phyloP scores from a whole-genome alignment of 2,329 filamentous ascomycete species.

The Talaromyces sp. region DNA sequence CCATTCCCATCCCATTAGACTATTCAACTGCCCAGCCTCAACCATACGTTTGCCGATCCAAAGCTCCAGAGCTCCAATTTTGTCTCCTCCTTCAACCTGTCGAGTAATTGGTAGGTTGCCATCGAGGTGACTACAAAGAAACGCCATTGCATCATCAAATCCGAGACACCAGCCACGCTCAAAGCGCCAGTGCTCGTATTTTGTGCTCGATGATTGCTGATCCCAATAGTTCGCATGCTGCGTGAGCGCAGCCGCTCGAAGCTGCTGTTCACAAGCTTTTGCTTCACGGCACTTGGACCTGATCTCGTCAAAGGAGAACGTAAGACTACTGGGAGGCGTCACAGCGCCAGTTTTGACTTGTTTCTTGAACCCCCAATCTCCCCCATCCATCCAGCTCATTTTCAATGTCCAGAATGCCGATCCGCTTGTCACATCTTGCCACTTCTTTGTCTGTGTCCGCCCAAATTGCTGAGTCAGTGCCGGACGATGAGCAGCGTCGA shows the following conservation, averaged over 20 bases:
- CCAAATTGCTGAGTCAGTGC: slow-evolving; percentile 34
- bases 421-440: slow-evolving; percentile 50
- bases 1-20: slow-evolving; percentile 39
- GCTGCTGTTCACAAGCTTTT: slow-evolving; percentile 35
- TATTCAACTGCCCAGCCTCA: slow-evolving; percentile 49
- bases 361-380: slow-evolving; percentile 56
- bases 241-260: slow-evolving; percentile 36
- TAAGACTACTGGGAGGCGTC: slow-evolving; percentile 31
- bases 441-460: slow-evolving; percentile 37
- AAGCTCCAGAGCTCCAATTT: slow-evolving; percentile 56
- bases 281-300: slow-evolving; percentile 38
- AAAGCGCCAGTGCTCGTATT: slow-evolving; percentile 54
- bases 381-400: slow-evolving; percentile 52
- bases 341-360: slow-evolving; percentile 49
- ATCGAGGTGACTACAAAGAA: slow-evolving; percentile 39
- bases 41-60: slow-evolving; percentile 56
- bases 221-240: slow-evolving; percentile 54
- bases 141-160: slow-evolving; percentile 53
- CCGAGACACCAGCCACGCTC: slow-evolving; percentile 56
- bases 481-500: slow-evolving; percentile 38
- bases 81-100: slow-evolving; percentile 40
- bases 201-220: slow-evolving; percentile 36
- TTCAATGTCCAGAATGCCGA: slow-evolving; percentile 56
- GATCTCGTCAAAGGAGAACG: slow-evolving; percentile 33
- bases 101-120: slow-evolving; percentile 27